Evolutionary conservation across 2,329 filamentous ascomycete genomes (phyloP).

Genomic region (Fusarium sp.): DNA sequence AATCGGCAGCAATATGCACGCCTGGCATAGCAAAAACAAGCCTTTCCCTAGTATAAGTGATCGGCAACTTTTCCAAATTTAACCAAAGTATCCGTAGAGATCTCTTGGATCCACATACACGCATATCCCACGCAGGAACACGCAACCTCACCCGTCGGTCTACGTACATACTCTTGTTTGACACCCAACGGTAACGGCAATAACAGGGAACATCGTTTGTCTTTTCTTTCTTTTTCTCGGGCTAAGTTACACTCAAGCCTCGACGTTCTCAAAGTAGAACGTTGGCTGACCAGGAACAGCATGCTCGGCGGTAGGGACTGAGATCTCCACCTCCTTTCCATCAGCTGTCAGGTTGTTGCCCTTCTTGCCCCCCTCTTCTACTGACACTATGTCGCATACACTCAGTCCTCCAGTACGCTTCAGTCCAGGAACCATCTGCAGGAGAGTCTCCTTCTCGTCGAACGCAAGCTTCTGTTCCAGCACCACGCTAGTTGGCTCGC

Average conservation of each 20-base stretch:
- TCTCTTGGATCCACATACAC: conserved; percentile 22
- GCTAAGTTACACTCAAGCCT: conserved; percentile 49
- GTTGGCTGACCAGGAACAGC: conserved; percentile 86
- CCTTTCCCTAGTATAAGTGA: conserved; percentile 20
- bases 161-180: conserved; percentile 14
- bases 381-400: conserved; percentile 77
- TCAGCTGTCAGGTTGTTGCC: conserved; percentile 67
- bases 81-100: conserved; percentile 22
- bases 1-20: not conserved
- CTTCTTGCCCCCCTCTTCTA: conserved; percentile 77
- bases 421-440: conserved; percentile 82
- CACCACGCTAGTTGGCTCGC: conserved; percentile 75
- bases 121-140: conserved; percentile 31
- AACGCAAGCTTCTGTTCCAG: conserved; percentile 89
- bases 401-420: conserved; percentile 79
- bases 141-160: conserved; percentile 14
- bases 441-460: conserved; percentile 81
- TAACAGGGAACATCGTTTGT: conserved; percentile 12
- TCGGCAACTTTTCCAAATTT: conserved; percentile 25
- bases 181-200: conserved; percentile 9
- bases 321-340: conserved; percentile 67
- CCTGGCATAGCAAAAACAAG: conserved; percentile 18
- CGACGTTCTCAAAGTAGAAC: conserved; percentile 87
- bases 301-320: conserved; percentile 71
- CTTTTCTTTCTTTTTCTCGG: conserved; percentile 1